Evolutionary conservation across 139 green algal genomes (phyloP).

Genomic region (Ettlia oleoabundans): DNA sequence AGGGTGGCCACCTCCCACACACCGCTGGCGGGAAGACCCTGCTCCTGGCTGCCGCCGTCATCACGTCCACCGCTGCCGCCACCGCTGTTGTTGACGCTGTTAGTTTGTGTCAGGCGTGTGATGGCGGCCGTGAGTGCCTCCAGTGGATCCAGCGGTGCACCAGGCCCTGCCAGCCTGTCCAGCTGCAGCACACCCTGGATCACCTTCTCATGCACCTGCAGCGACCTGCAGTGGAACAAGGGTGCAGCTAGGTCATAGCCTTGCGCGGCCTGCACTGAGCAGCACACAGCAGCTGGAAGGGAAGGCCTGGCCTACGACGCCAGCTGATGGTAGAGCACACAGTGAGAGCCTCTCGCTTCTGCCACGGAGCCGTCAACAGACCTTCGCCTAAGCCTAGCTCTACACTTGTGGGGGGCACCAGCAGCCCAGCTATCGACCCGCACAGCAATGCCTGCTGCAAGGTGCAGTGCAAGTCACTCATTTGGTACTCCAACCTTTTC

Average conservation of each 20-base stretch:
- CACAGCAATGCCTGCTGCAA: too few species aligned
- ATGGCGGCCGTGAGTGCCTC: too few species aligned
- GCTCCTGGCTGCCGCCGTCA: neutral
- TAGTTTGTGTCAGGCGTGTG: too few species aligned
- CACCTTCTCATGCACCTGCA: conserved; percentile 32
- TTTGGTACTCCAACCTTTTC: neutral
- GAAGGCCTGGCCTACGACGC: too few species aligned
- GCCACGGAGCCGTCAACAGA: too few species aligned
- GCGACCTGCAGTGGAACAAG: neutral
- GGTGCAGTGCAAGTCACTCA: too few species aligned
- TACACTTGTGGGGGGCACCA: neutral
- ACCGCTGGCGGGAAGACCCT: neutral
- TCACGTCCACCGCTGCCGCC: neutral
- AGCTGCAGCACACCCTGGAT: conserved; percentile 27
- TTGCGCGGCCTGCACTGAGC: neutral
- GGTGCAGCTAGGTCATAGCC: neutral
- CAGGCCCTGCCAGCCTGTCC: conserved; percentile 22
- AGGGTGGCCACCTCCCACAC: conserved; percentile 12
- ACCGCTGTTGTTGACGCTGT: conserved; percentile 3
- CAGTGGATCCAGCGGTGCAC: neutral
- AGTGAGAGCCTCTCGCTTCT: too few species aligned
- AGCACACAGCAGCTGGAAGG: too few species aligned
- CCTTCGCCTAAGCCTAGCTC: neutral
- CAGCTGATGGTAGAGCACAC: too few species aligned
- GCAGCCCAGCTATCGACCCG: too few species aligned